A percentile compares a stretch with the other conserved stretches of the same genome.
Conservation (phyloP, 2,329 filamentous ascomycete species). For the Xylaria sp. region DNA sequence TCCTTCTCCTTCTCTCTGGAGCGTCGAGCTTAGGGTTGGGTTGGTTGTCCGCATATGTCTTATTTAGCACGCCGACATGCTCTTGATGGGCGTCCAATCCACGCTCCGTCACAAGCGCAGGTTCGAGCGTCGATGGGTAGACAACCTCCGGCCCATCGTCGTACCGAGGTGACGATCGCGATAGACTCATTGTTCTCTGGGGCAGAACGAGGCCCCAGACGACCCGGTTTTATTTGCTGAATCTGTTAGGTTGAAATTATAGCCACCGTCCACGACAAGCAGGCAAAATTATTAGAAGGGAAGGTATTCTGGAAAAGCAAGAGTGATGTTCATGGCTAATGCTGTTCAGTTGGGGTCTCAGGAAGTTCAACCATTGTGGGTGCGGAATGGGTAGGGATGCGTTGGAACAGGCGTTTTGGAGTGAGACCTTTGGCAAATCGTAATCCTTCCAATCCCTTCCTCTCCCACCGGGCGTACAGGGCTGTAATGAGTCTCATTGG, state of each 20-base stretch:
- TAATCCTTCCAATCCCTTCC: neutral
- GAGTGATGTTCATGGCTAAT: neutral
- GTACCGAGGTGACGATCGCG: neutral
- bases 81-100: neutral
- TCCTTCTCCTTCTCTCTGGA: neutral
- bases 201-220: neutral
- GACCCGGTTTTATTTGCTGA: neutral
- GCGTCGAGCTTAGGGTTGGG: neutral
- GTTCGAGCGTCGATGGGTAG: neutral
- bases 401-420: neutral
- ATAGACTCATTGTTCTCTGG: neutral
- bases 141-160: neutral
- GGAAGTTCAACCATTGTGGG: neutral
- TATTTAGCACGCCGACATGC: neutral
- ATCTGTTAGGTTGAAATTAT: neutral
- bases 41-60: neutral
- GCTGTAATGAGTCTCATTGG: neutral
- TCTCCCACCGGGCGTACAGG: neutral
- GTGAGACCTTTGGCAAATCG: neutral
- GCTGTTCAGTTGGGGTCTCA: neutral
- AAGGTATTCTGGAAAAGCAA: neutral
- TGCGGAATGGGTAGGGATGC: neutral
- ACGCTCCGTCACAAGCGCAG: neutral
- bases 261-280: neutral
- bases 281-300: neutral